Base-by-base conservation (phyloP, 768 basidiomycete species). In the Leccinum ochraceum region DNA sequence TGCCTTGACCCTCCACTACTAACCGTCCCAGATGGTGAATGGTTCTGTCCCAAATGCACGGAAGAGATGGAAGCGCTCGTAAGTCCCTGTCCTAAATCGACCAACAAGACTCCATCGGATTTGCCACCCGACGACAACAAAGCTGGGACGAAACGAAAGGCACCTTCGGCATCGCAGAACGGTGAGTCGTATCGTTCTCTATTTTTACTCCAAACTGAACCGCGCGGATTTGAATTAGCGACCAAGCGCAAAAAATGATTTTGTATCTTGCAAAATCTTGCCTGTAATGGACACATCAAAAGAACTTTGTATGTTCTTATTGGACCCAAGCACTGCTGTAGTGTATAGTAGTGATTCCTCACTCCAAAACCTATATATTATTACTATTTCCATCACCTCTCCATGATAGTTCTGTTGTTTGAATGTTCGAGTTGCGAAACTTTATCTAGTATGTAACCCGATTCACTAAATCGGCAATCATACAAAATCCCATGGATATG, bases 21-120 rank as follows among this genome's bases (percentile, higher is more conserved):
- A 16, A 84, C 80, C 4, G 78, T 95, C 17, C 95, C 95, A 0
- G 89, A 90, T 36, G 95, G 92, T 39, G 91, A 95, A 76, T 95
- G 94, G 94, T 94, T 94, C 80, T 96, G 94, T 68, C 86, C 89
- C 0, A 79, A 84, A 58, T 96, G 94, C 69, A 73, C 76, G 10
- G 79, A 79, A 36, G 80, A 83, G 22, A 87, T 87, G 4, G 83
- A 82, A 10, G 83, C 83, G 6, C 81, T 71, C 28, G 63, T 66
- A 46, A 64, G 24, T 62, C 49, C 56, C 20, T 26, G 61, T 49
- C 57, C 66, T 46, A 66, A 62, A 52, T 1, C 58, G 20, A 55
- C 67, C 13, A 66, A 64, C 39, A 66, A 75, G 72, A 50, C 55
- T 62, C 49, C 60, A 17, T 17, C 9, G 6, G 48, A 13, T 26